Conservation (phyloP, 768 basidiomycete genomes). For the Floccularia luteovirens region DNA sequence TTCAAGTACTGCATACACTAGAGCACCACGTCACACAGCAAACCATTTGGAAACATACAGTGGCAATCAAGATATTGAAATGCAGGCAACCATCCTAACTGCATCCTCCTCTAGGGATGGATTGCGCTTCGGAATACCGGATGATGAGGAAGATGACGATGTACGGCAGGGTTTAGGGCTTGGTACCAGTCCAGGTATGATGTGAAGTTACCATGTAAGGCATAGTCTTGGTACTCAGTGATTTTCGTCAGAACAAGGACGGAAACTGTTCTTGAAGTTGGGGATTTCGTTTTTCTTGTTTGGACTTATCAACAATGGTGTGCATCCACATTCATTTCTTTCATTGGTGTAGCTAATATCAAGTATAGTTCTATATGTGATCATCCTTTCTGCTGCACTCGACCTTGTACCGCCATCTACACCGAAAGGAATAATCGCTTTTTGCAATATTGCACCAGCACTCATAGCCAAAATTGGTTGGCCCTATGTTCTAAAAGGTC, state of each 20-base stretch:
- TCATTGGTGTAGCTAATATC: background rate
- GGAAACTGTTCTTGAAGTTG: slow-evolving; percentile 27
- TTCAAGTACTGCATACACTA: no score
- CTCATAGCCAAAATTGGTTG: slow-evolving; percentile 84
- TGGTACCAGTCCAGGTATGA: background rate
- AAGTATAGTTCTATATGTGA: slow-evolving; percentile 79
- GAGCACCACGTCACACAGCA: no score
- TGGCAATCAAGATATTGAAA: no score
- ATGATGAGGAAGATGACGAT: background rate
- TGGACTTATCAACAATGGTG: slow-evolving; percentile 89
- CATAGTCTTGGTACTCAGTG: background rate
- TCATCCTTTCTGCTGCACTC: slow-evolving; percentile 92
- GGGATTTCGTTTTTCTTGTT: slow-evolving; percentile 81
- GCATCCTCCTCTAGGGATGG: background rate
- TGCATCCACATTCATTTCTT: background rate
- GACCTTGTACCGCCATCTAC: slow-evolving; percentile 90
- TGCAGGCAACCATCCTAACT: background rate
- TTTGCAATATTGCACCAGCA: slow-evolving; percentile 91
- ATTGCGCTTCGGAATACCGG: background rate
- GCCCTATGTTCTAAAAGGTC: slow-evolving; percentile 84
- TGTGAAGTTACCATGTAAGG: background rate
- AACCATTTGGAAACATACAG: no score
- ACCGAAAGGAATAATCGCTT: slow-evolving; percentile 90
- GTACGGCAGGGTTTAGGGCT: background rate
- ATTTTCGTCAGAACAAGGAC: slow-evolving; percentile 13